These are phyloP conservation scores for Chlorella sp. DNA, from an alignment of 139 green algal species.

Conservation along the genomic window DNA sequence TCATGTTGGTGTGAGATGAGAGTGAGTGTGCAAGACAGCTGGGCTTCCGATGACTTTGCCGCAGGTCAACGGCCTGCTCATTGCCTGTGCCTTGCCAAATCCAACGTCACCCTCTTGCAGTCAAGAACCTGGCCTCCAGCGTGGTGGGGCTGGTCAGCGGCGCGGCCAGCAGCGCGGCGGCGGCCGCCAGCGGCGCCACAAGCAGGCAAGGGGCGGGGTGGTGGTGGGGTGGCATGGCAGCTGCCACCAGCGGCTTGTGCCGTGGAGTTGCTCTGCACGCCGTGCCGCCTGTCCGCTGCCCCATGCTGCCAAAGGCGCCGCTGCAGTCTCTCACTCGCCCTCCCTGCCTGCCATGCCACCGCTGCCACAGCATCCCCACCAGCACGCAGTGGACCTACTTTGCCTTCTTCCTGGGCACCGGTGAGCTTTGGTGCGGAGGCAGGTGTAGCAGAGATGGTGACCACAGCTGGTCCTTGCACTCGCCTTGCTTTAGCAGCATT, in stretches of 20 bases:
- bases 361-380: conserved; percentile 41
- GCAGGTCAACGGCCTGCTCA: too few species aligned
- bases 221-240: too few species aligned
- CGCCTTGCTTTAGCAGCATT: too few species aligned
- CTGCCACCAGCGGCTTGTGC: too few species aligned
- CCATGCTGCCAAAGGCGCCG: background rate
- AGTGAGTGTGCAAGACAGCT: too few species aligned
- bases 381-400: conserved; percentile 67
- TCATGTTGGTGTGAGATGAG: too few species aligned
- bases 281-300: background rate
- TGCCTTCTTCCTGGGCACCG: conserved; percentile 31
- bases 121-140: background rate
- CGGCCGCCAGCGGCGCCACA: conserved; percentile 9
- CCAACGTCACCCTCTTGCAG: too few species aligned
- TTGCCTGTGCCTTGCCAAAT: too few species aligned
- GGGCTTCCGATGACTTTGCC: too few species aligned
- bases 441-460: background rate
- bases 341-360: background rate
- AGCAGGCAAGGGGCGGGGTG: background rate
- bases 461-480: too few species aligned
- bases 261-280: too few species aligned
- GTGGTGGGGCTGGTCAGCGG: conserved; percentile 2
- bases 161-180: conserved; percentile 1
- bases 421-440: background rate
- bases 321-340: background rate